Evolutionary conservation across 2,329 filamentous ascomycete genomes (phyloP).

Genomic region (Microsporum ferrugineum): DNA sequence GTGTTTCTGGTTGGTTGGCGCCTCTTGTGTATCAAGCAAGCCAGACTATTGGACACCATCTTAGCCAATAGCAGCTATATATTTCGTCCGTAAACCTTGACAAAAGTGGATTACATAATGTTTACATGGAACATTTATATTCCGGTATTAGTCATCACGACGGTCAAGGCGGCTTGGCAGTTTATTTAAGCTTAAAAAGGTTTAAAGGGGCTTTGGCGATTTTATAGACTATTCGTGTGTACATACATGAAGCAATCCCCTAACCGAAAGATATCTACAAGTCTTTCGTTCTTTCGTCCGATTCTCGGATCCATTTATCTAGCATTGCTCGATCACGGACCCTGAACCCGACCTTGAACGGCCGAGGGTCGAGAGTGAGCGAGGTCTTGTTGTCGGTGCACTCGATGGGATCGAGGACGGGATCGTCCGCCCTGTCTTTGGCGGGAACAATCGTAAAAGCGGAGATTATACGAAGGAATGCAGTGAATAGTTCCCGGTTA

Average conservation of each 20-base stretch:
- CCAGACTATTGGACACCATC: too few species aligned
- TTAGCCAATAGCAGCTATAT: too few species aligned
- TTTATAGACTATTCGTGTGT: neutral
- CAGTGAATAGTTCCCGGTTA: constrained; percentile 52
- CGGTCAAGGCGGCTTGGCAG: neutral
- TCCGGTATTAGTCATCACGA: neutral
- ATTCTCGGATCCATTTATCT: constrained; percentile 43
- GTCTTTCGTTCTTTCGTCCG: constrained; percentile 42
- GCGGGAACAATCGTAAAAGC: constrained; percentile 46
- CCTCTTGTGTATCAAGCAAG: too few species aligned
- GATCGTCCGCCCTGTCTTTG: constrained; percentile 36
- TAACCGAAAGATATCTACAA: constrained; percentile 23
- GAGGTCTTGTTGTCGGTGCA: constrained; percentile 48
- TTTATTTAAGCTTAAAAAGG: neutral
- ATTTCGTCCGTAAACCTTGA: too few species aligned
- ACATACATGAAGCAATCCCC: neutral
- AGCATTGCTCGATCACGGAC: constrained; percentile 38
- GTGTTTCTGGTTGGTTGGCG: too few species aligned
- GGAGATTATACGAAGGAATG: constrained; percentile 47
- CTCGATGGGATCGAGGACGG: constrained; percentile 46
- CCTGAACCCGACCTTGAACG: constrained; percentile 49
- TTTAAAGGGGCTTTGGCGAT: neutral
- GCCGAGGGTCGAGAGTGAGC: constrained; percentile 51
- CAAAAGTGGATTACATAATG: too few species aligned
- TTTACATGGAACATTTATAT: too few species aligned